Evolutionary conservation across 805 yeast genomes (phyloP).

Genomic region (Metschnikowia cubensis): DNA sequence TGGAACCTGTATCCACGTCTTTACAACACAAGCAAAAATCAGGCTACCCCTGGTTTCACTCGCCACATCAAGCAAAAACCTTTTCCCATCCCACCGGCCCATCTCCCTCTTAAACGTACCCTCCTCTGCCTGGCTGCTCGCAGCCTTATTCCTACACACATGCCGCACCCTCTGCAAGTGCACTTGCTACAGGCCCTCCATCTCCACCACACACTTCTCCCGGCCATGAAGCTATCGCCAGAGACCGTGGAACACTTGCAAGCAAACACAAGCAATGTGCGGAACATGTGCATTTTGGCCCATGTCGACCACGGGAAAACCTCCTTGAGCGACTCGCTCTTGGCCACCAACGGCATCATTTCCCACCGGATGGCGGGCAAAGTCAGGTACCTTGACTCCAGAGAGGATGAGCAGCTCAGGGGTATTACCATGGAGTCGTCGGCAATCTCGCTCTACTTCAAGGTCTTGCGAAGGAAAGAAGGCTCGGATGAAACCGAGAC

Average conservation of each 20-base stretch:
- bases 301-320: conserved; percentile 99
- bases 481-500: conserved; percentile 35
- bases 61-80: no score
- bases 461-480: conserved; percentile 48
- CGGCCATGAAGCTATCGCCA: conserved; percentile 52
- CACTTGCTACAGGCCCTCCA: neutral
- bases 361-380: conserved; percentile 95
- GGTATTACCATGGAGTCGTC: conserved; percentile 98
- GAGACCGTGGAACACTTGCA: conserved; percentile 66
- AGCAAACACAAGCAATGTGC: conserved; percentile 59
- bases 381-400: conserved; percentile 83
- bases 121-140: no score
- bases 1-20: neutral
- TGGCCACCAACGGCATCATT: conserved; percentile 95
- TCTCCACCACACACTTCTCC: neutral
- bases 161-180: neutral
- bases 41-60: no score
- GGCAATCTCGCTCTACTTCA: conserved; percentile 89
- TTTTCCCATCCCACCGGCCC: no score
- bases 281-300: conserved; percentile 93
- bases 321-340: conserved; percentile 82
- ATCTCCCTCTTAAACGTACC: no score
- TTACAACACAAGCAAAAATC: no score
- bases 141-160: neutral
- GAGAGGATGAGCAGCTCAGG: conserved; percentile 92